Evolutionary conservation across 2,329 filamentous ascomycete genomes (phyloP).

Genomic region (Colletotrichum liriopes): DNA sequence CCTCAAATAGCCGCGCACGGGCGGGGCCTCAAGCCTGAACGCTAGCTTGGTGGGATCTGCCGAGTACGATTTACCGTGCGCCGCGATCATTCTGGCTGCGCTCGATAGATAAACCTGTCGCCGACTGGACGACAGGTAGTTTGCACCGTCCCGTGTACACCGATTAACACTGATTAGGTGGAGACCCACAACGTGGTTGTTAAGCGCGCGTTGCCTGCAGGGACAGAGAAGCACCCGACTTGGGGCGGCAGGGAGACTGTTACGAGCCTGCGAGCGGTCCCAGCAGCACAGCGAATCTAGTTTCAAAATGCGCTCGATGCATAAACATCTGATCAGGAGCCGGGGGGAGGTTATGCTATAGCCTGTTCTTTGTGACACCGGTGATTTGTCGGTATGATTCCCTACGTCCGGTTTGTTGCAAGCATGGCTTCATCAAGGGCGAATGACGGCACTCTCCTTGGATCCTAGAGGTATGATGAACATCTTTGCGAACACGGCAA

Average conservation of each 20-base stretch:
- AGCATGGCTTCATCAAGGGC: background rate
- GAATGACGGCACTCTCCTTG: background rate
- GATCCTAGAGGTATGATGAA: background rate
- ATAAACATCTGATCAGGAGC: background rate
- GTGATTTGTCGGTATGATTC: background rate
- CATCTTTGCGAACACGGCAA: background rate
- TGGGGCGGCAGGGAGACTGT: background rate
- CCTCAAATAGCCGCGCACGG: conserved; percentile 34
- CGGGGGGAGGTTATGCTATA: background rate
- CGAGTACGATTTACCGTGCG: conserved; percentile 6
- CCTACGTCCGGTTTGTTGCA: background rate
- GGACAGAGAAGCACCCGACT: background rate
- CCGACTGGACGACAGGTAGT: background rate
- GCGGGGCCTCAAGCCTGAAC: background rate
- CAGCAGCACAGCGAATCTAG: background rate
- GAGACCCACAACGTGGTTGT: background rate
- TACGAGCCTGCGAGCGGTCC: background rate
- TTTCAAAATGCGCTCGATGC: background rate
- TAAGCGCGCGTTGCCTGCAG: background rate
- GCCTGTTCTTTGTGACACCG: background rate
- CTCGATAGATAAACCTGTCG: background rate
- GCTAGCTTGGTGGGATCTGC: background rate
- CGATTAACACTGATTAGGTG: background rate
- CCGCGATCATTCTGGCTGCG: background rate
- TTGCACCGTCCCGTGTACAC: conserved; percentile 6